Evolutionary conservation across 2,329 filamentous ascomycete genomes (phyloP).

Genomic region (Apiospora marii): DNA sequence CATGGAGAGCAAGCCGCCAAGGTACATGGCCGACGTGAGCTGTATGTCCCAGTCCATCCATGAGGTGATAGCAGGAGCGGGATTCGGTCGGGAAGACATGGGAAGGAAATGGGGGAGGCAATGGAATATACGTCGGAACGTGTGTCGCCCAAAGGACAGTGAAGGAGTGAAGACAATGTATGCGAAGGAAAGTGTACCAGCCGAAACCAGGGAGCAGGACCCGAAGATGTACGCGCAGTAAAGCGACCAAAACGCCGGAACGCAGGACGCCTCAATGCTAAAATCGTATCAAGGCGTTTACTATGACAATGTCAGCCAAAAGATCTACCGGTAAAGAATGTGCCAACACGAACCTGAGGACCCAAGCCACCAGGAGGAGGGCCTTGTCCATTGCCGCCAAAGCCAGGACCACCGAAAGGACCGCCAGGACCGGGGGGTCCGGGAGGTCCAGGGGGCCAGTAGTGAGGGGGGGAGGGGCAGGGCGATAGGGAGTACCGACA

Average conservation of each 20-base stretch:
- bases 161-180: constrained; percentile 11
- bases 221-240: constrained; percentile 24
- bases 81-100: constrained; percentile 10
- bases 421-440: constrained; percentile 35
- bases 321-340: not conserved
- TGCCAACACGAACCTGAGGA: constrained; percentile 39
- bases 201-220: constrained; percentile 25
- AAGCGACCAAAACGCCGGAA: constrained; percentile 30
- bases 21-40: not conserved
- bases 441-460: constrained; percentile 41
- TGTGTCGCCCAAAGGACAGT: not conserved
- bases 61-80: not conserved
- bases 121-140: constrained; percentile 16
- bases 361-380: constrained; percentile 42
- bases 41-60: constrained; percentile 7
- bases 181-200: constrained; percentile 21
- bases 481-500: constrained; percentile 95
- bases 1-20: not conserved
- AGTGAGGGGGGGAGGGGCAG: constrained; percentile 66
- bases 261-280: constrained; percentile 44
- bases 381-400: constrained; percentile 36
- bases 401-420: constrained; percentile 38
- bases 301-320: constrained; percentile 24
- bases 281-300: constrained; percentile 28
- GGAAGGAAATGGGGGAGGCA: constrained; percentile 12